Percentiles rank a stretch among this genome's conserved stretches.
Conservation (phyloP, 352 stramenopile genomes). For the Peronosclerospora sorghi region DNA sequence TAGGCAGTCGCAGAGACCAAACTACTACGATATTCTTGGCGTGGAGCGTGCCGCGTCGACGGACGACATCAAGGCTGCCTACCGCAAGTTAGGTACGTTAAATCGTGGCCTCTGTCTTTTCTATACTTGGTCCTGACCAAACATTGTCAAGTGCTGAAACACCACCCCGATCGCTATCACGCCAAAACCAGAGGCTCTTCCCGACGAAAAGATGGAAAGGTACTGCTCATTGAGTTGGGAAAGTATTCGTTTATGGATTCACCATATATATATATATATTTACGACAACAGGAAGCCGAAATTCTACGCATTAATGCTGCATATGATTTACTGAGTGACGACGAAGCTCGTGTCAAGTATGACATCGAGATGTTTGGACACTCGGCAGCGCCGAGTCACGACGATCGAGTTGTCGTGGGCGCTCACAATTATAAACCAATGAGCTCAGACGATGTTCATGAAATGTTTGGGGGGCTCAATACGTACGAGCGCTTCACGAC, state of each 20-base stretch:
- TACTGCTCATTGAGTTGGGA: conserved; percentile 3
- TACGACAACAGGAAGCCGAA: conserved; percentile 21
- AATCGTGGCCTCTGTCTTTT: not conserved
- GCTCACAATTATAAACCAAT: conserved; percentile 46
- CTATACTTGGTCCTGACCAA: not conserved
- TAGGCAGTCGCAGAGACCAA: conserved; percentile 20
- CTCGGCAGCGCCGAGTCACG: conserved; percentile 29
- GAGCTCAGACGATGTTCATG: conserved; percentile 57
- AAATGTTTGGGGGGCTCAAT: conserved; percentile 66
- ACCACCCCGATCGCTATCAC: conserved; percentile 57
- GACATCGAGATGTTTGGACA: conserved; percentile 60
- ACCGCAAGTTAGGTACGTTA: conserved; percentile 55
- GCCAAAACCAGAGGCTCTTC: conserved; percentile 14
- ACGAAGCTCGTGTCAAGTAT: conserved; percentile 41
- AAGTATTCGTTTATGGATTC: too few relatives aligned
- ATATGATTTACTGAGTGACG: conserved; percentile 57
- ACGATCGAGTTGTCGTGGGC: conserved; percentile 15
- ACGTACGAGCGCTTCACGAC: conserved; percentile 70
- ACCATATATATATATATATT: not conserved
- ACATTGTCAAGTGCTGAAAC: conserved; percentile 34
- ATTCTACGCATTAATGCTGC: conserved; percentile 65
- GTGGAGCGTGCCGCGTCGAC: conserved; percentile 46
- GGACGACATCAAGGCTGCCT: conserved; percentile 68
- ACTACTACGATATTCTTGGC: conserved; percentile 57
- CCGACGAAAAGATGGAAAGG: conserved; percentile 23